Conservation (phyloP, 2,329 filamentous ascomycete species). For the Graphilbum sp. region DNA sequence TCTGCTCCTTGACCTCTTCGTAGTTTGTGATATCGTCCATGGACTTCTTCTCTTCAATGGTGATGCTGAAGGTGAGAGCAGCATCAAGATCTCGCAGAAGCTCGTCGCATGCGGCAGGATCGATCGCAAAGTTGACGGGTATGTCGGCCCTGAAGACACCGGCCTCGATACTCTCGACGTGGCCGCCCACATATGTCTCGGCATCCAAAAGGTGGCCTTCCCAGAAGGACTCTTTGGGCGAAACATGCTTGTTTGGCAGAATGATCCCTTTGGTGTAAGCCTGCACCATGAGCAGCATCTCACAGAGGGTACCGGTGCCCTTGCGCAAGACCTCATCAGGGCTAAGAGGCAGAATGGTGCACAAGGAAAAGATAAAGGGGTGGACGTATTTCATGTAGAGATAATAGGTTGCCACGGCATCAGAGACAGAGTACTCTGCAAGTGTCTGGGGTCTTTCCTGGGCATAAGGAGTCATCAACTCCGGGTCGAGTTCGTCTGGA, state of each 20-base stretch:
- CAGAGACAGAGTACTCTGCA: conserved; percentile 95
- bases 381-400: conserved; percentile 99
- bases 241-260: conserved; percentile 87
- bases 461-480: conserved; percentile 90
- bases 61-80: conserved; percentile 75
- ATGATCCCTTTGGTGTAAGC: conserved; percentile 86
- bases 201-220: conserved; percentile 92
- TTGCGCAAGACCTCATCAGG: conserved; percentile 89
- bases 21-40: conserved; percentile 69
- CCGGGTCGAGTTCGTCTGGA: conserved; percentile 91
- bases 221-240: conserved; percentile 86
- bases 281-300: conserved; percentile 98
- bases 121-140: conserved; percentile 84
- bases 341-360: conserved; percentile 85
- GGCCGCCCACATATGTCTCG: conserved; percentile 94
- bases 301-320: conserved; percentile 94
- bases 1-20: conserved; percentile 71
- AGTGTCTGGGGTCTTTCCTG: conserved; percentile 82
- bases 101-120: conserved; percentile 77
- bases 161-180: conserved; percentile 97
- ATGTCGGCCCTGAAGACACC: conserved; percentile 95
- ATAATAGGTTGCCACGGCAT: conserved; percentile 97
- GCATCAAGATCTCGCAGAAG: conserved; percentile 73
- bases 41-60: conserved; percentile 69
- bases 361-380: conserved; percentile 96